These are phyloP conservation scores for Clonostachys solani DNA, from an alignment of 2,329 filamentous ascomycete species.

Conservation along the genomic window DNA sequence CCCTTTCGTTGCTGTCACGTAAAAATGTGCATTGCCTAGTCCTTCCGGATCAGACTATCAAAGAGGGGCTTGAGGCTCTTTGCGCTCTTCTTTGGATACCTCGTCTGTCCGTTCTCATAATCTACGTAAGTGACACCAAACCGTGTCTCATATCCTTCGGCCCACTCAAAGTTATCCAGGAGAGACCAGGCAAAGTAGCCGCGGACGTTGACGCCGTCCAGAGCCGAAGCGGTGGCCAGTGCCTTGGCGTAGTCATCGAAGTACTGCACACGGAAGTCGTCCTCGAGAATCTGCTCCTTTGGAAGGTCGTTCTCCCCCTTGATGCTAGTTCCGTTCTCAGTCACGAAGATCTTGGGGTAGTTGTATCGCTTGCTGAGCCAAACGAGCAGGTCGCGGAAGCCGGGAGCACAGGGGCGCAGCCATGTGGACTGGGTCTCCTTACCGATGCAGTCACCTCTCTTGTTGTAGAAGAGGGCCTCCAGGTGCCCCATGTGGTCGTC, in stretches of 20 bases:
- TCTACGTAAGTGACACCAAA: slow-evolving; percentile 85
- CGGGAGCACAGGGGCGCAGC: slow-evolving; percentile 71
- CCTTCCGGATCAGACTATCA: slow-evolving; percentile 64
- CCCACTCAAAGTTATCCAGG: slow-evolving; percentile 90
- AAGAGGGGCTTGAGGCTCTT: slow-evolving; percentile 68
- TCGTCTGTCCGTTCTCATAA: slow-evolving; percentile 74
- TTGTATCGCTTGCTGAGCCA: slow-evolving; percentile 77
- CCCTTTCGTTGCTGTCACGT: too few species aligned
- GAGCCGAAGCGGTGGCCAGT: slow-evolving; percentile 65
- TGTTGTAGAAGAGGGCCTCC: slow-evolving; percentile 67
- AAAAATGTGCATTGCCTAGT: slow-evolving; percentile 16
- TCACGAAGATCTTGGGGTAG: slow-evolving; percentile 77
- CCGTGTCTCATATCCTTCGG: slow-evolving; percentile 83
- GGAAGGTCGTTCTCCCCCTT: slow-evolving; percentile 78
- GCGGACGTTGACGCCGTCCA: slow-evolving; percentile 73
- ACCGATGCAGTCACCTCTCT: slow-evolving; percentile 70
- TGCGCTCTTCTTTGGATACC: slow-evolving; percentile 81
- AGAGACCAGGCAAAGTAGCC: slow-evolving; percentile 86
- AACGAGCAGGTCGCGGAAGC: slow-evolving; percentile 72
- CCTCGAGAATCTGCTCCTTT: slow-evolving; percentile 67
- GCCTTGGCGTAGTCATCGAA: slow-evolving; percentile 74
- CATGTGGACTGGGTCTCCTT: slow-evolving; percentile 79
- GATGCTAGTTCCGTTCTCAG: slow-evolving; percentile 82
- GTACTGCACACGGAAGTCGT: slow-evolving; percentile 79
- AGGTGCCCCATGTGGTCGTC: slow-evolving; percentile 73